Base-by-base conservation (phyloP, 1,139 yeast genomes). In the Taiozyma sp. region DNA sequence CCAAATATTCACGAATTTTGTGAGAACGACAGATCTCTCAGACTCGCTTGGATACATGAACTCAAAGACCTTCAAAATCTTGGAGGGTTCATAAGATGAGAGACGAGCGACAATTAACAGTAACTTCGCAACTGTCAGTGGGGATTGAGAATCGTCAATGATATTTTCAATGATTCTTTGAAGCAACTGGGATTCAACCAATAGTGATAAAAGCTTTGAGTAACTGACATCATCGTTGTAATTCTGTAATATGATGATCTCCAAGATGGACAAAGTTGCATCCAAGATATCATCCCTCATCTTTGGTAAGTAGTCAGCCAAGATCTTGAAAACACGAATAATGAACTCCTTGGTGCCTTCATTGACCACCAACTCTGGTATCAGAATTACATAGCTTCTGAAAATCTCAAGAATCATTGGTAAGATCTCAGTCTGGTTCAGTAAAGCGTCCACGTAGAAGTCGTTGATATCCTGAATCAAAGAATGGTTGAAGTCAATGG, bases 381-480 rank as follows among this genome's bases (percentile, higher is more conserved):
- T 70, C 30, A 89, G 66, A 43, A 90, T 70, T 0, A 85, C 67
- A 66, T 91, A 92, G 55, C 93, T 83, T 65, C 93, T 80, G 13
- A 87, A 66, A 13, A 92, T 81, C 23, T 84, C 80, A 44, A 92
- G 67, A 23, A 88, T 75, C 5, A 81, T 70, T 1, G 92, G 87
- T 47, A 93, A 70, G 28, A 87, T 81, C 65, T 93, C 99, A 0
- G 97, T 87, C 48, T 87, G 81, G 51, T 80, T 79, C 54, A 78
- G 65, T 49, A 78, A 70, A 2, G 84, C 84, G 49, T 74, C 70
- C 2, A 79, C 68, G 23, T 83, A 64, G 51, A 80, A 64, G 4
- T 54, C 56, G 16, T 75, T 77, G 51, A 83, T 74, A 30, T 75
- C 60, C 27, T 71, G 70, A 6, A 78, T 62, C 32, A 89, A 70